Evolutionary conservation across 1,284 basidiomycete species (phyloP).

Genomic region (Ceratobasidium theobromae): DNA sequence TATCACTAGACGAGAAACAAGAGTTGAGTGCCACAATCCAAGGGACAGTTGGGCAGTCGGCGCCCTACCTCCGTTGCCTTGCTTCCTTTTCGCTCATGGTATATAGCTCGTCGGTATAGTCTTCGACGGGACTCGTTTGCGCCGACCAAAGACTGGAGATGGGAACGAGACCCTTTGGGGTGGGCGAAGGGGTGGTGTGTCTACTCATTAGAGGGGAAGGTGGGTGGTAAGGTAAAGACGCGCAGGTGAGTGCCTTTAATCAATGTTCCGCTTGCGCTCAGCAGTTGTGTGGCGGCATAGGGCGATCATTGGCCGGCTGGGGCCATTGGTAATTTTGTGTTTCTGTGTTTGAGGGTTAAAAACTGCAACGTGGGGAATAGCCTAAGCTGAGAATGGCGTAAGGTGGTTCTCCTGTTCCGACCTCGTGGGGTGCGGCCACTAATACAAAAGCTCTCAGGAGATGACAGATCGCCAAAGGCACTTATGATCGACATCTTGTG

Average conservation of each 20-base stretch:
- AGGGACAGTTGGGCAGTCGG: too few relatives aligned
- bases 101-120: background rate
- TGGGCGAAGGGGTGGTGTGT: slow-evolving; percentile 18
- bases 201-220: background rate
- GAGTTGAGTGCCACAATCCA: too few relatives aligned
- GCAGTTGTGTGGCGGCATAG: background rate
- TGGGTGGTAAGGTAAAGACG: background rate
- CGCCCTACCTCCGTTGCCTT: slow-evolving; percentile 5
- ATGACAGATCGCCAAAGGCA: background rate
- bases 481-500: background rate
- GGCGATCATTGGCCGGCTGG: background rate
- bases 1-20: slow-evolving; percentile 13
- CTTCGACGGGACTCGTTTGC: background rate
- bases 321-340: background rate
- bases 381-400: slow-evolving; percentile 1
- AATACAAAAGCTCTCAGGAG: background rate
- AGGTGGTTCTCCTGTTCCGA: background rate
- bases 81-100: background rate
- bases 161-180: background rate
- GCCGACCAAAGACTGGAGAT: background rate
- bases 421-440: background rate
- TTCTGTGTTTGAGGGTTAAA: slow-evolving; percentile 1
- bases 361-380: background rate
- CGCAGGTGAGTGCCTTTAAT: background rate
- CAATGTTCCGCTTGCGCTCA: background rate